A percentile compares a stretch with the other conserved stretches of the same genome.
These are phyloP conservation scores for Pouteria glomerata DNA, from an alignment of 148 eudicot genomes.

Conservation along the genomic window DNA sequence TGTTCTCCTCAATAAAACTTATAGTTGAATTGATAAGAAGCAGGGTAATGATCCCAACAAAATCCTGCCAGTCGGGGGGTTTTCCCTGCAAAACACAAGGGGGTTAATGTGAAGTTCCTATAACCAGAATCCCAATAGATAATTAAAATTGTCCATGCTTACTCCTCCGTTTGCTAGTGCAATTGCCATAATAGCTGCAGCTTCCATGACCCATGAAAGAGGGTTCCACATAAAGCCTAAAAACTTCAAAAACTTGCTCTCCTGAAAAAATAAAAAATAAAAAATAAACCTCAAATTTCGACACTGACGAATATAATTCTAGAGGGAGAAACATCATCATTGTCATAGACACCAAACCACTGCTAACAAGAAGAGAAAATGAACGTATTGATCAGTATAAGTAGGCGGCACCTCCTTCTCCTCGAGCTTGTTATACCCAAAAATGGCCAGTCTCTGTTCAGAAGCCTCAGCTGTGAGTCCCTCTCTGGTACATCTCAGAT, in stretches of 20 bases:
- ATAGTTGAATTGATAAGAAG: slow-evolving; percentile 45
- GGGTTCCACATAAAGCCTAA: slow-evolving; percentile 60
- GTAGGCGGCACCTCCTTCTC: slow-evolving; percentile 55
- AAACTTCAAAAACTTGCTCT: slow-evolving; percentile 44
- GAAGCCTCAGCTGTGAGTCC: slow-evolving; percentile 66
- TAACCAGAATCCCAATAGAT: neutral
- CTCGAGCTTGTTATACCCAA: slow-evolving; percentile 90
- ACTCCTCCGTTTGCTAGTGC: slow-evolving; percentile 61
- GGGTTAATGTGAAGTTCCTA: neutral
- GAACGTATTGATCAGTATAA: neutral
- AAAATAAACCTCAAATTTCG: neutral
- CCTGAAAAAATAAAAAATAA: slow-evolving; percentile 22
- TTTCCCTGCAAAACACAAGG: slow-evolving; percentile 25
- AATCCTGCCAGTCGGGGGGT: slow-evolving; percentile 56
- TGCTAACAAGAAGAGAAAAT: neutral
- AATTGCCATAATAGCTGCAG: slow-evolving; percentile 59
- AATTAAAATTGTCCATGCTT: neutral
- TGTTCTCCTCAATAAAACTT: slow-evolving; percentile 44
- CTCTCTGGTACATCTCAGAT: slow-evolving; percentile 69
- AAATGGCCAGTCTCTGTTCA: slow-evolving; percentile 60
- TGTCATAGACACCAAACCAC: neutral
- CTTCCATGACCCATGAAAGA: slow-evolving; percentile 61
- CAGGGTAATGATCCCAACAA: slow-evolving; percentile 40
- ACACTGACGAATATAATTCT: neutral
- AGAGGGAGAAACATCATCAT: neutral